phyloP scores from a whole-genome alignment of 1,139 yeast genomes.

The Hansenula lynferdii region DNA sequence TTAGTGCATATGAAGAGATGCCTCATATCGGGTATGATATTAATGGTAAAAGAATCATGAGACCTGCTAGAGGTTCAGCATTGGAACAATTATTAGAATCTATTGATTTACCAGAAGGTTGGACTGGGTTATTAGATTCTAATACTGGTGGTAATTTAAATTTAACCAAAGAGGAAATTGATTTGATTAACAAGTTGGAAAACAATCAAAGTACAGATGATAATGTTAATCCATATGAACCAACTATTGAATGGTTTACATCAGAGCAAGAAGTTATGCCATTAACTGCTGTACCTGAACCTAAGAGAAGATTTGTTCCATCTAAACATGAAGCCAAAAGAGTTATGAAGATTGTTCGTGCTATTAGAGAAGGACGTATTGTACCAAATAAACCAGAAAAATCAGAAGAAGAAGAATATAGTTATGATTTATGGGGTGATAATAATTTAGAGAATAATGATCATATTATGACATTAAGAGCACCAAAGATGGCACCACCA shows the following conservation, averaged over 20 bases:
- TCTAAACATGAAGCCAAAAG: slow-evolving; percentile 96
- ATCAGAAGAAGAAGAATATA: slow-evolving; percentile 43
- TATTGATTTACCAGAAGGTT: slow-evolving; percentile 94
- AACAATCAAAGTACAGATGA: slow-evolving; percentile 82
- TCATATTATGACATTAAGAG: slow-evolving; percentile 88
- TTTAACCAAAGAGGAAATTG: slow-evolving; percentile 81
- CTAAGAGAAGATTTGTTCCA: slow-evolving; percentile 94
- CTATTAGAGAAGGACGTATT: slow-evolving; percentile 94
- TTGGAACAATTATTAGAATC: slow-evolving; percentile 82
- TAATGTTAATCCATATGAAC: slow-evolving; percentile 81
- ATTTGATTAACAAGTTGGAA: slow-evolving; percentile 81
- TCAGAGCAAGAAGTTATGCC: slow-evolving; percentile 87
- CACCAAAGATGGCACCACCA: slow-evolving; percentile 95
- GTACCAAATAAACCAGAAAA: slow-evolving; percentile 60
- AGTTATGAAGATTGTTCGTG: slow-evolving; percentile 92
- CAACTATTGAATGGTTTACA: slow-evolving; percentile 94
- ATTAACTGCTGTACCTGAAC: slow-evolving; percentile 89
- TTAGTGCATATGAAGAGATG: slow-evolving; percentile 92
- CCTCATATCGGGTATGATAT: slow-evolving; percentile 97
- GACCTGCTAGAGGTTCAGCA: slow-evolving; percentile 97
- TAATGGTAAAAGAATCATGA: slow-evolving; percentile 96
- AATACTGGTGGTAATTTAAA: slow-evolving; percentile 86
- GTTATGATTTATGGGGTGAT: slow-evolving; percentile 86
- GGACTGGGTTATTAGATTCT: slow-evolving; percentile 95
- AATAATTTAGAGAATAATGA: slow-evolving; percentile 50